These are phyloP conservation scores for Arthrobotrys sphaeroides DNA, from an alignment of 2,329 filamentous ascomycete species.

Conservation along the genomic window DNA sequence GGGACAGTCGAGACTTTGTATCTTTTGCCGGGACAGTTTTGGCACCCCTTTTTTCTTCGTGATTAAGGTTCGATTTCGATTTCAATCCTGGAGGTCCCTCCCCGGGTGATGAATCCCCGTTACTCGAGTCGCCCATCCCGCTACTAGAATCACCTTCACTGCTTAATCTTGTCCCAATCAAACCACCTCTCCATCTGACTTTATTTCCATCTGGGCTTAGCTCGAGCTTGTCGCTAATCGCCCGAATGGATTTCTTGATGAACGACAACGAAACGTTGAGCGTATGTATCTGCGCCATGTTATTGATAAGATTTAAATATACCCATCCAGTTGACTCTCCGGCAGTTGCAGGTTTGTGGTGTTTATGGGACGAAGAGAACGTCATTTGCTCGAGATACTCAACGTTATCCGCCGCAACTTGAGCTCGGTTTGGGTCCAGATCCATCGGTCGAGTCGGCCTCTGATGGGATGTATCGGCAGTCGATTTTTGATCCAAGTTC, in stretches of 20 bases:
- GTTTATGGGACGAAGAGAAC: constrained; percentile 69
- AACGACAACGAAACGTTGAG: constrained; percentile 83
- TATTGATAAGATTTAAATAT: constrained; percentile 81
- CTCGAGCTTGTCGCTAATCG: constrained; percentile 79
- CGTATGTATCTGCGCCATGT: constrained; percentile 84
- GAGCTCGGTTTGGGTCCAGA: constrained; percentile 78
- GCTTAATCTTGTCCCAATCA: constrained; percentile 71
- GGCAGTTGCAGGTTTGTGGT: constrained; percentile 66
- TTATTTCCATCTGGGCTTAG: constrained; percentile 80
- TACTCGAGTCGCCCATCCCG: constrained; percentile 61
- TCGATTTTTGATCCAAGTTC: constrained; percentile 29
- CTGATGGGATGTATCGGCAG: constrained; percentile 67
- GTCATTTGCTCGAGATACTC: constrained; percentile 80
- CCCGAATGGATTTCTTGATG: constrained; percentile 75
- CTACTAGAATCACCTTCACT: constrained; percentile 70
- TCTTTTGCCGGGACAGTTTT: constrained; percentile 59
- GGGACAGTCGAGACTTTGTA: constrained; percentile 51
- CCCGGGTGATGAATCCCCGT: constrained; percentile 62
- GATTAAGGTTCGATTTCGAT: constrained; percentile 60
- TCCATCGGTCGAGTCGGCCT: constrained; percentile 79
- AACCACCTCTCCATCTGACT: constrained; percentile 79
- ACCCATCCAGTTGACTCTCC: constrained; percentile 79
- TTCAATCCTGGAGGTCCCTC: constrained; percentile 62
- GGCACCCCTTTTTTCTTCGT: constrained; percentile 59
- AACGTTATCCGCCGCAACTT: constrained; percentile 79